phyloP scores from a whole-genome alignment of 169 alveolate species.

The Plasmodium vinckei region DNA sequence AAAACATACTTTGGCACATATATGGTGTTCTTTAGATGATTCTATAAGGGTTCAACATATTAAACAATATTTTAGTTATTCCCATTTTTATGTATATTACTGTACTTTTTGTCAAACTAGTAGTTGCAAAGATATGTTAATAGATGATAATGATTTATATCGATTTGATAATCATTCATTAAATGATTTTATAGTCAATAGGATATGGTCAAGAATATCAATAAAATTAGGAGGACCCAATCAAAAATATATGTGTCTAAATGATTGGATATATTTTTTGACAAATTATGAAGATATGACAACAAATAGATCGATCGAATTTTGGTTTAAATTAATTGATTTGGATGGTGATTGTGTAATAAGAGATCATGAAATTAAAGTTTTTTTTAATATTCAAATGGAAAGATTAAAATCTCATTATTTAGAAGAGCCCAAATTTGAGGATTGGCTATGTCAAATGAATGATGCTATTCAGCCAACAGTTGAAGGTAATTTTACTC shows the following conservation, averaged over 20 bases:
- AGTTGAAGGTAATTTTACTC: constrained; percentile 69
- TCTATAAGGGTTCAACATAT: constrained; percentile 54
- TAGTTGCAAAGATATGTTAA: constrained; percentile 76
- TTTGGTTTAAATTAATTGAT: constrained; percentile 73
- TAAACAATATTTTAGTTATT: constrained; percentile 55
- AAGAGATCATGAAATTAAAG: constrained; percentile 75
- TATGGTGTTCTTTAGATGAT: constrained; percentile 73
- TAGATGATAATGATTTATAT: constrained; percentile 70
- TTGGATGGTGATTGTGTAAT: constrained; percentile 74
- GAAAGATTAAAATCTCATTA: constrained; percentile 74
- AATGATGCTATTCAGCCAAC: constrained; percentile 75
- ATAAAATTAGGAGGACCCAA: constrained; percentile 73
- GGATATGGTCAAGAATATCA: constrained; percentile 69
- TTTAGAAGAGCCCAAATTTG: constrained; percentile 77
- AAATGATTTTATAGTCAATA: constrained; percentile 72
- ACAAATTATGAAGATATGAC: constrained; percentile 77
- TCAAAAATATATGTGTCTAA: constrained; percentile 72
- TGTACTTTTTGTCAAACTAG: constrained; percentile 76
- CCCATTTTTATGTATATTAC: constrained; percentile 75
- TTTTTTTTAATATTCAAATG: constrained; percentile 70
- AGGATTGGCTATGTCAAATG: constrained; percentile 76
- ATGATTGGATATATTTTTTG: constrained; percentile 73
- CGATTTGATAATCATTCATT: constrained; percentile 73
- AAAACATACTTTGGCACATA: constrained; percentile 68
- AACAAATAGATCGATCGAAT: constrained; percentile 52